phyloP scores from a whole-genome alignment of 2,329 filamentous ascomycete species.

The Aspergillus udagawae region DNA sequence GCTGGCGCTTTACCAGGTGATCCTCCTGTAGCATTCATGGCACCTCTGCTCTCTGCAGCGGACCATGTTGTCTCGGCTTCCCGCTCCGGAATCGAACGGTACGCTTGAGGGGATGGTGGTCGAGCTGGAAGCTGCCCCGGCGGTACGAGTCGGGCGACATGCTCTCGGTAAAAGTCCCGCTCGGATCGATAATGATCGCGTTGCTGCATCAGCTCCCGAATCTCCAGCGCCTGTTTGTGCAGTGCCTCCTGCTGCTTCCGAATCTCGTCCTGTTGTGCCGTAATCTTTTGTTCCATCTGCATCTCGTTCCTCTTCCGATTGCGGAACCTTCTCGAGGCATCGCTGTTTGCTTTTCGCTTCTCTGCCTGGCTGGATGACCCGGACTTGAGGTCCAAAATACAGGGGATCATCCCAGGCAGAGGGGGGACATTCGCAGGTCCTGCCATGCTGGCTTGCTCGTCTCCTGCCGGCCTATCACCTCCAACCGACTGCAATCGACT shows the following conservation, averaged over 20 bases:
- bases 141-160: slow-evolving; percentile 23
- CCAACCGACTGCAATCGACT: slow-evolving; percentile 21
- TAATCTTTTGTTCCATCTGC: slow-evolving; percentile 37
- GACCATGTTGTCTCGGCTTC: slow-evolving; percentile 10
- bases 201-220: slow-evolving; percentile 31
- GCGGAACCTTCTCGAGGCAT: slow-evolving; percentile 39
- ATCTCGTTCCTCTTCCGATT: slow-evolving; percentile 40
- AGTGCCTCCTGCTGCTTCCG: slow-evolving; percentile 27
- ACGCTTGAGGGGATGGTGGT: slow-evolving; percentile 27
- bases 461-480: slow-evolving; percentile 14
- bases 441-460: slow-evolving; percentile 13
- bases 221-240: slow-evolving; percentile 30
- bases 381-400: slow-evolving; percentile 38
- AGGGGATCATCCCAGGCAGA: slow-evolving; percentile 31
- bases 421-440: slow-evolving; percentile 10
- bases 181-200: slow-evolving; percentile 39
- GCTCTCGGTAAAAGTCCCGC: slow-evolving; percentile 38
- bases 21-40: neutral
- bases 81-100: slow-evolving; percentile 8
- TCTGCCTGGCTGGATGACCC: slow-evolving; percentile 40
- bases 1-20: neutral
- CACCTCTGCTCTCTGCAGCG: slow-evolving; percentile 2
- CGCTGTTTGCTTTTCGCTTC: slow-evolving; percentile 42
- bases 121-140: slow-evolving; percentile 25
- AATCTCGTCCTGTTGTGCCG: slow-evolving; percentile 35